Percentiles rank a stretch among this genome's conserved stretches.
These are phyloP conservation scores for Purpureocillium lavendulum DNA, from an alignment of 2,329 filamentous ascomycete species.

Conservation along the genomic window DNA sequence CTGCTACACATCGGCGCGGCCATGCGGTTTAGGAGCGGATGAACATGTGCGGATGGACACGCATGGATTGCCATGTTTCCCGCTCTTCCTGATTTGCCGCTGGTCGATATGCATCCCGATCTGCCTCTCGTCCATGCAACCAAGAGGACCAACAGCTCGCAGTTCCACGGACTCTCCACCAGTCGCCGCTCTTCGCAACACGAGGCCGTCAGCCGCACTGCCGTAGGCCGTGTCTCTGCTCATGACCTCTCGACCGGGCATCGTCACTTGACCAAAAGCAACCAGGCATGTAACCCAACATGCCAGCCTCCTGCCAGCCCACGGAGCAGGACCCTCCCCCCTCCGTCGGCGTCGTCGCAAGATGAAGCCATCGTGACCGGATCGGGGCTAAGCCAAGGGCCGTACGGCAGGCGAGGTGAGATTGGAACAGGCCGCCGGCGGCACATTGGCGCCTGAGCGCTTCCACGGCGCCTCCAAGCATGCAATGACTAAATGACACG, in stretches of 20 bases:
- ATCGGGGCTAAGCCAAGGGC: slow-evolving; percentile 5
- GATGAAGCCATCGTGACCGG: slow-evolving; percentile 12
- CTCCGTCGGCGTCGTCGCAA: neutral
- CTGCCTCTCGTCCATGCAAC: neutral
- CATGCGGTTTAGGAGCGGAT: neutral
- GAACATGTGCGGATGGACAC: neutral
- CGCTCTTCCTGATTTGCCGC: no score
- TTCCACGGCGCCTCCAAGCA: slow-evolving; percentile 2
- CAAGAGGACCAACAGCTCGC: no score
- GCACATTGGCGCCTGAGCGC: no score
- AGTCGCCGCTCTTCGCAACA: no score
- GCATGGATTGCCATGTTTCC: neutral
- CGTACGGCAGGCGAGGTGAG: neutral
- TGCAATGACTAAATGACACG: slow-evolving; percentile 12
- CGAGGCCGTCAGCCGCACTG: neutral
- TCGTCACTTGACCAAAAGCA: slow-evolving; percentile 6
- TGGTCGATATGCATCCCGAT: no score
- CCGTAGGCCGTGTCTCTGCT: slow-evolving; percentile 4
- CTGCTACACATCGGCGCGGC: neutral
- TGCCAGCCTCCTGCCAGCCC: slow-evolving; percentile 6
- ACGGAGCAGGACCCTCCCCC: neutral
- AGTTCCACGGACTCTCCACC: no score
- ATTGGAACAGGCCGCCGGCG: neutral
- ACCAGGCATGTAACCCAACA: slow-evolving; percentile 8
- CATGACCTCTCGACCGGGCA: neutral